Base-by-base conservation (phyloP, 177 flowering plant species). In the Vitis hybrid region DNA sequence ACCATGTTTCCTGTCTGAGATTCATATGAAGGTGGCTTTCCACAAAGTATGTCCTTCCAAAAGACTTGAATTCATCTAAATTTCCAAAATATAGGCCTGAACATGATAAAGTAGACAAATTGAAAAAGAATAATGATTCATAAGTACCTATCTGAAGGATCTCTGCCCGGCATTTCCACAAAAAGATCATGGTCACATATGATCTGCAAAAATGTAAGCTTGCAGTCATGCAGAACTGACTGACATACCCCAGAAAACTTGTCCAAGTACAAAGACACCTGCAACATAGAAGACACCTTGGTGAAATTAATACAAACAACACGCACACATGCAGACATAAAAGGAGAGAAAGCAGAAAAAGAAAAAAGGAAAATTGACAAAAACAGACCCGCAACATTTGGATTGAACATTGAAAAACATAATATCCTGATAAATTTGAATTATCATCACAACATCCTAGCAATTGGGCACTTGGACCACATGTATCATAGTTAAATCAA, bases 101-200 rank as follows among this genome's bases (percentile, higher is more conserved):
- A 67, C 11, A 49, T 8, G 5, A 4, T 4, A 14, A 56, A 3
- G n/a, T 50, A 53, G 31, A 18, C 10, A 18, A 51, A 26, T 60
- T 59, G 4, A 20, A 34, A 10, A 61, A 26, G 29, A 50, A 29
- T 45, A 66, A 26, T 19, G 39, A 58, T 9, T 12, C 15, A 11
- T n/a, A 7, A 19, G 22, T 86, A 96, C 99, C 99, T 93, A 79
- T 96, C 99, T 66, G 99, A 96, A 71, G 99, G 98, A 81, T 96
- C 99, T 80, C 99, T 87, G 51, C 99, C 99, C 52, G 99, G 99
- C 99, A 96, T 96, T 82, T 96, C 99, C 56, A 96, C 97, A 76
- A 93, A 96, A 76, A 96, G 97, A 83, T 96, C 99, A 74, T 96
- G 99, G 79, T 96, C 99, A 79, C 98, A 93, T 69, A 96, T 70